Base-by-base conservation (phyloP, 345 rosid genomes). In the Leavenworthia alabamica region DNA sequence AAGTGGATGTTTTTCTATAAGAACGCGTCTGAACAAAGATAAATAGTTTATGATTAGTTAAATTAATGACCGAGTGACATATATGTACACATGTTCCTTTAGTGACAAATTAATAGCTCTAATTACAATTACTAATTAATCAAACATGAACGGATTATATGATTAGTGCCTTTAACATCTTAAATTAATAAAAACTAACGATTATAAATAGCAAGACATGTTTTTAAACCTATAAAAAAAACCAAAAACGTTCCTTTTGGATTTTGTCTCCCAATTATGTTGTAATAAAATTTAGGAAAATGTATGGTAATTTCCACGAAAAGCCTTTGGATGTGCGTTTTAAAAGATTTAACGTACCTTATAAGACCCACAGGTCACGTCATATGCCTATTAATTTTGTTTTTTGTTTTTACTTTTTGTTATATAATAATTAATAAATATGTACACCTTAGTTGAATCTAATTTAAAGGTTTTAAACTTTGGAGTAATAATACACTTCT, bases 281-380 rank as follows among this genome's bases (percentile, higher is more conserved):
- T 16, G 46, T 41, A 15, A 20, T 2, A 42, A 44, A 35, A 8
- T 15, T 27, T 6, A 3, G 14, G 36, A 10, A 52, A 52, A 3
- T 6, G 27, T 14, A 4, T 5, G 49, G 62, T 60, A 68, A 35
- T 52, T 68, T 60, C 73, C 35, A 60, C 37, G 62, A 69, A 69
- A 68, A 13, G 42, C 2, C 55, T 44, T 24, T 33, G 41, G 47
- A 46, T 60, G 62, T 32, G 48, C 29, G 48, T 41, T 41, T 43
- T 29, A 42, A 39, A 20, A 40, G 10, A 39, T 42, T 9, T 4
- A 31, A 67, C 9, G 7, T 5, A 27, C 20, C 8, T 5, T 31
- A 13, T 20, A 7, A 49, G 51, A 15, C 60, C 53, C 60, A 50
- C 39, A 56, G 3, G 19, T 49, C 65, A 47, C 48, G 31, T 67